These are phyloP conservation scores for Gossypium schwendimanii DNA, from an alignment of 441 rosid genomes.

Conservation along the genomic window DNA sequence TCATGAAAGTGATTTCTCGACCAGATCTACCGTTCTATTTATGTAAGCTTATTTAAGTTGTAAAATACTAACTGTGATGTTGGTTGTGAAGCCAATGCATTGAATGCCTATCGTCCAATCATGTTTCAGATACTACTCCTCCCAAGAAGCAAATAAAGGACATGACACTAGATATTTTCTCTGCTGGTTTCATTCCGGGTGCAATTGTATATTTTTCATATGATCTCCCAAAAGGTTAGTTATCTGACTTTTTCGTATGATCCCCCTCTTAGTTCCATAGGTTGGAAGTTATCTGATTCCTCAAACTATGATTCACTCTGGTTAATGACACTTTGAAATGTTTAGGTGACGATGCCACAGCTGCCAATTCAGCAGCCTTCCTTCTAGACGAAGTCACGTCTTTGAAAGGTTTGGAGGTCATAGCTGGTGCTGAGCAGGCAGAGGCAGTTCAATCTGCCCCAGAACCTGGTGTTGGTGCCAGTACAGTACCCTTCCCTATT, in stretches of 20 bases:
- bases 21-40: slow-evolving; percentile 66
- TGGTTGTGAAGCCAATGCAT: background rate
- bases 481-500: slow-evolving; percentile 31
- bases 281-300: background rate
- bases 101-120: background rate
- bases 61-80: background rate
- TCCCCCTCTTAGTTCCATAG: background rate
- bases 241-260: background rate
- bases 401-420: slow-evolving; percentile 60
- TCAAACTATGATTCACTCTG: background rate
- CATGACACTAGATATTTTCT: slow-evolving; percentile 61
- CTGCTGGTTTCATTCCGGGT: slow-evolving; percentile 87
- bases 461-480: slow-evolving; percentile 33
- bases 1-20: slow-evolving; percentile 46
- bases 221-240: slow-evolving; percentile 60
- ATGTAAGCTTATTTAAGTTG: slow-evolving; percentile 40
- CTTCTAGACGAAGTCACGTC: slow-evolving; percentile 67
- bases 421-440: slow-evolving; percentile 35
- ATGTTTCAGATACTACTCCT: slow-evolving; percentile 69
- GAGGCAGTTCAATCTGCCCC: slow-evolving; percentile 38
- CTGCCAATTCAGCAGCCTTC: slow-evolving; percentile 39
- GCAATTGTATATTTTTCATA: slow-evolving; percentile 82
- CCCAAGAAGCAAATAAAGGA: slow-evolving; percentile 81
- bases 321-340: slow-evolving; percentile 6
- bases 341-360: slow-evolving; percentile 39